Conservation (phyloP, 306 rosid species). For the Cicer pinnatifidum region DNA sequence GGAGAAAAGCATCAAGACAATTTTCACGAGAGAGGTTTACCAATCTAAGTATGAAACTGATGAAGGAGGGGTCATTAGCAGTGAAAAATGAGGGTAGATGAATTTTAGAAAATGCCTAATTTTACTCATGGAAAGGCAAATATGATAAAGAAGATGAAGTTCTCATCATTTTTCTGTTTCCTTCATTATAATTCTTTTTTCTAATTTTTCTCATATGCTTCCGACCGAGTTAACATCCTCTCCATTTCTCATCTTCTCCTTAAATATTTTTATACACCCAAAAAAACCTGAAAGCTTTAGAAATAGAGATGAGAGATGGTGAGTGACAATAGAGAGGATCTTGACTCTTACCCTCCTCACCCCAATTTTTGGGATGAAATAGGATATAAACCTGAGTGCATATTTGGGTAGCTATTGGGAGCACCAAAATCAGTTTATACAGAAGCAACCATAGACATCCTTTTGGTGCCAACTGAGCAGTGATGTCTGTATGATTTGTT, state of each 20-base stretch:
- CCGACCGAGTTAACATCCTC: neutral
- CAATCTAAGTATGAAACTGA: constrained; percentile 68
- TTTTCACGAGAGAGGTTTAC: constrained; percentile 90
- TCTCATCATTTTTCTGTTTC: constrained; percentile 30
- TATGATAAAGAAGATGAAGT: constrained; percentile 38
- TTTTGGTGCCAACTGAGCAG: constrained; percentile 21
- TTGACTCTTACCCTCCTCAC: constrained; percentile 15
- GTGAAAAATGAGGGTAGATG: constrained; percentile 41
- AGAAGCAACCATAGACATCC: neutral
- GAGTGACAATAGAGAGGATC: too few relatives aligned
- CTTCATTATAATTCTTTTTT: constrained; percentile 43
- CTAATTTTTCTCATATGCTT: constrained; percentile 29
- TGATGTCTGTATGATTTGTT: constrained; percentile 42
- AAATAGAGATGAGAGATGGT: too few relatives aligned
- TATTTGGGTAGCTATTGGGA: constrained; percentile 5
- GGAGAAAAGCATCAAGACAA: constrained; percentile 97
- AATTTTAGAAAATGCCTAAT: constrained; percentile 39
- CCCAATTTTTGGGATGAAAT: constrained; percentile 38
- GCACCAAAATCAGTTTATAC: neutral
- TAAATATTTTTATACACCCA: too few relatives aligned
- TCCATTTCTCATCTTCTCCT: too few relatives aligned
- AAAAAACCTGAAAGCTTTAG: too few relatives aligned
- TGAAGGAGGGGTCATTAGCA: constrained; percentile 72
- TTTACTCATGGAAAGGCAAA: constrained; percentile 43
- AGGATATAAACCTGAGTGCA: constrained; percentile 42